These are phyloP conservation scores for Gentiana macrophylla DNA, from an alignment of 257 asterid genomes.

Conservation along the genomic window DNA sequence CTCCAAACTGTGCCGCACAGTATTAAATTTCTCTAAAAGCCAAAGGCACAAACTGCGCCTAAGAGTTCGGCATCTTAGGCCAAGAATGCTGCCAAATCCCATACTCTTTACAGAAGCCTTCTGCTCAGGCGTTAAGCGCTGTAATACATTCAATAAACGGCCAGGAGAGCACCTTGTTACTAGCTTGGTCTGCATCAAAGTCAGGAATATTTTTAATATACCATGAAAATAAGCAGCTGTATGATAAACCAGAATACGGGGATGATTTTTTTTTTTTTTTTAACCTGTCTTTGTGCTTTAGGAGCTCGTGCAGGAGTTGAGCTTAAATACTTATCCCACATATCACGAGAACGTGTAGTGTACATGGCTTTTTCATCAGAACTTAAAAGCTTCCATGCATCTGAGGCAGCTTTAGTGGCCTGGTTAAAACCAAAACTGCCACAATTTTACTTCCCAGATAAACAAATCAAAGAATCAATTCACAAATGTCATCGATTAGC, in stretches of 20 bases:
- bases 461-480: slow-evolving; percentile 1
- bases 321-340: slow-evolving; percentile 87
- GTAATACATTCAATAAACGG: slow-evolving; percentile 74
- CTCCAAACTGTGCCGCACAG: slow-evolving; percentile 83
- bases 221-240: background rate
- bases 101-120: slow-evolving; percentile 81
- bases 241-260: background rate
- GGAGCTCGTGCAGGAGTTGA: slow-evolving; percentile 72
- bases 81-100: slow-evolving; percentile 97
- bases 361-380: slow-evolving; percentile 88
- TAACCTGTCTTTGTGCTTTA: slow-evolving; percentile 83
- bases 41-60: slow-evolving; percentile 92
- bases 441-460: background rate
- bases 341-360: slow-evolving; percentile 92
- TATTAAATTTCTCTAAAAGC: slow-evolving; percentile 83
- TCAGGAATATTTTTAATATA: slow-evolving; percentile 5
- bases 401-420: slow-evolving; percentile 99
- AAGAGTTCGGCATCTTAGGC: slow-evolving; percentile 87
- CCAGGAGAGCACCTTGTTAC: slow-evolving; percentile 99
- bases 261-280: background rate
- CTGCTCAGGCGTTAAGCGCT: slow-evolving; percentile 73
- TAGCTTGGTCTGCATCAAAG: slow-evolving; percentile 67
- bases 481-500: background rate
- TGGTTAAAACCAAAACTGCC: slow-evolving; percentile 14
- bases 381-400: slow-evolving; percentile 91